Evolutionary conservation across 352 stramenopile species (phyloP).

Genomic region (Globisporangium apiculatum): DNA sequence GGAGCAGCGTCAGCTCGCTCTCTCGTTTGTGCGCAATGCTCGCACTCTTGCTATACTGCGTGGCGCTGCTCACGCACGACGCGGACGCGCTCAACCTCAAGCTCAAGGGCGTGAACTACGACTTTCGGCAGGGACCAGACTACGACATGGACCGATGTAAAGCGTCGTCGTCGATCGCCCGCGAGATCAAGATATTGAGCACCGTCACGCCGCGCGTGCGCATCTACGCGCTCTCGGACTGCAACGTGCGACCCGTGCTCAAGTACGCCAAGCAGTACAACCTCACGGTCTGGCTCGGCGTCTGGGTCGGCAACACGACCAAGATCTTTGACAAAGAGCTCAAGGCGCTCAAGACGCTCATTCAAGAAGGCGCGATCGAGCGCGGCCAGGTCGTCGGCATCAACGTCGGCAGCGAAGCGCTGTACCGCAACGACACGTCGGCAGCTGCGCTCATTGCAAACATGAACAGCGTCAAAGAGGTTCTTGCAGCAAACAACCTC

Average conservation of each 20-base stretch:
- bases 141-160: conserved; percentile 54
- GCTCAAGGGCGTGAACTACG: conserved; percentile 60
- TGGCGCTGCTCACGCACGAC: neutral
- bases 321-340: conserved; percentile 40
- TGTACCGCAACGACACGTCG: conserved; percentile 56
- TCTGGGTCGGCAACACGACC: conserved; percentile 44
- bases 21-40: neutral
- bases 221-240: conserved; percentile 58
- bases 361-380: conserved; percentile 22
- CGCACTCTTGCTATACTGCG: neutral
- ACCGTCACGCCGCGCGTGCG: conserved; percentile 37
- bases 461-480: conserved; percentile 47
- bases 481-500: conserved; percentile 20
- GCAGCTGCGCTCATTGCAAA: conserved; percentile 31
- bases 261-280: conserved; percentile 30
- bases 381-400: conserved; percentile 27
- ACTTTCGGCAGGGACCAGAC: conserved; percentile 41
- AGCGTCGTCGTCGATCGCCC: conserved; percentile 22
- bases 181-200: conserved; percentile 35
- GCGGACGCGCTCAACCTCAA: conserved; percentile 11
- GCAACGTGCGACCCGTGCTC: conserved; percentile 36
- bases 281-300: conserved; percentile 44
- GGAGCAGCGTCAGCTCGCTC: neutral
- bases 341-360: conserved; percentile 27
- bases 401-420: conserved; percentile 62